Percentiles rank a stretch among this genome's conserved stretches.
These are phyloP conservation scores for Lathyrus sativus DNA, from an alignment of 306 rosid genomes.

Conservation along the genomic window DNA sequence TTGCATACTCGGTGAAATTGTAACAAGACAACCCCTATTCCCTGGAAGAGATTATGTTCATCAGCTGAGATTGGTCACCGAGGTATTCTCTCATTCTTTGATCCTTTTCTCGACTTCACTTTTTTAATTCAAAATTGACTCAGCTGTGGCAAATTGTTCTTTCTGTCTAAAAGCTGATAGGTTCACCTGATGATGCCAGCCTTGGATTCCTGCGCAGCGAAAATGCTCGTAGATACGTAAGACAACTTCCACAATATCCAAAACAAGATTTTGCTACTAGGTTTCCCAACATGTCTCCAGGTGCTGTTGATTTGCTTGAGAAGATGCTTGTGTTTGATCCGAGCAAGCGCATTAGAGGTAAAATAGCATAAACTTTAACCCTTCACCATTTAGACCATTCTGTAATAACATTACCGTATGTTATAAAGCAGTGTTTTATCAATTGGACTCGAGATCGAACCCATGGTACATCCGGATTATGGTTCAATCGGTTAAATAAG, in stretches of 20 bases:
- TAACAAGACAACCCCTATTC: slow-evolving; percentile 83
- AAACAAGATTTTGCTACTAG: slow-evolving; percentile 63
- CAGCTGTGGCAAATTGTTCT: slow-evolving; percentile 27
- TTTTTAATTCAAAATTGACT: slow-evolving; percentile 15
- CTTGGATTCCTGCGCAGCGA: slow-evolving; percentile 91
- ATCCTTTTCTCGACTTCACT: slow-evolving; percentile 9
- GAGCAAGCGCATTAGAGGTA: slow-evolving; percentile 89
- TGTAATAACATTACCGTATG: slow-evolving; percentile 6
- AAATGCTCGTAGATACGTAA: slow-evolving; percentile 85
- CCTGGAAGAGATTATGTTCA: slow-evolving; percentile 97
- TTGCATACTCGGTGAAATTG: slow-evolving; percentile 92
- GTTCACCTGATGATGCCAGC: slow-evolving; percentile 94
- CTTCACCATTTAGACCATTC: not conserved
- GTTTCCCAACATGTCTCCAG: slow-evolving; percentile 76
- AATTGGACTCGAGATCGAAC: not conserved
- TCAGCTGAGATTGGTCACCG: slow-evolving; percentile 90
- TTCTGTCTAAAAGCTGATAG: slow-evolving; percentile 70
- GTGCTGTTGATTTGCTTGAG: slow-evolving; percentile 84
- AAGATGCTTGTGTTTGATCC: slow-evolving; percentile 98
- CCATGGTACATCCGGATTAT: no score
- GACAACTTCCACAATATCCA: slow-evolving; percentile 84
- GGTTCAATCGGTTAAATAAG: not conserved
- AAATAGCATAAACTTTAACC: slow-evolving; percentile 3
- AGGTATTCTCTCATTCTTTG: slow-evolving; percentile 51
- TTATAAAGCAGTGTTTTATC: not conserved